Conservation (phyloP, 371 early-diverging fungal genomes). For the Zychaea mexicana region DNA sequence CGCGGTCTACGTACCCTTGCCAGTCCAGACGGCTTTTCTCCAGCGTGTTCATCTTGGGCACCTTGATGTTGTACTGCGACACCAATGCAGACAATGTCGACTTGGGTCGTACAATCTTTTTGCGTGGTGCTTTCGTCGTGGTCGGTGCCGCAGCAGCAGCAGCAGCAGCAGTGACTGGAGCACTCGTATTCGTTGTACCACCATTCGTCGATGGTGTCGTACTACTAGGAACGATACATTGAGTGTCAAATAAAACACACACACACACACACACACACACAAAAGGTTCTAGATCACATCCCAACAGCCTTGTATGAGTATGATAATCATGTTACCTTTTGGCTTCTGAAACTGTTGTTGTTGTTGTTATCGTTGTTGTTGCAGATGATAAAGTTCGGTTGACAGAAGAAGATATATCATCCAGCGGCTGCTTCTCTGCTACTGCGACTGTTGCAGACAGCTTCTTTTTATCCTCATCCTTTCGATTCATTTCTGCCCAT, state of each 20-base stretch:
- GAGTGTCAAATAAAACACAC: too few species aligned
- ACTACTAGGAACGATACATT: too few species aligned
- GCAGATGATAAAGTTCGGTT: conserved; percentile 17
- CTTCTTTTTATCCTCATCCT: conserved; percentile 3
- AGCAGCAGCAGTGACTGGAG: too few species aligned
- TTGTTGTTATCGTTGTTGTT: not conserved
- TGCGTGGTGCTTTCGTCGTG: not conserved
- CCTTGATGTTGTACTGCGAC: conserved; percentile 64
- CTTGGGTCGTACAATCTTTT: conserved; percentile 46
- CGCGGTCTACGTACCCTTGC: conserved; percentile 66
- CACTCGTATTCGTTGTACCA: too few species aligned
- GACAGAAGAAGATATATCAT: conserved; percentile 29
- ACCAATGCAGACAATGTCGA: conserved; percentile 57
- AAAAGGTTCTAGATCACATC: too few species aligned
- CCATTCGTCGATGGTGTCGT: too few species aligned
- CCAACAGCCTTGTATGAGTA: too few species aligned
- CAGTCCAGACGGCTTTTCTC: conserved; percentile 76
- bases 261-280: too few species aligned
- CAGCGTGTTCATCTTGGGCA: conserved; percentile 69
- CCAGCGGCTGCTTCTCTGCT: conserved; percentile 22
- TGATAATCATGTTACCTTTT: too few species aligned
- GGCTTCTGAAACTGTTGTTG: too few species aligned
- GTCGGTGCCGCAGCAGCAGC: too few species aligned
- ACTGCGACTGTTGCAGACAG: not conserved
- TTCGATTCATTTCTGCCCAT: conserved; percentile 31